Evolutionary conservation across 176 grass and related monocot genomes (phyloP).

Genomic region (Aegilops sharonensis): DNA sequence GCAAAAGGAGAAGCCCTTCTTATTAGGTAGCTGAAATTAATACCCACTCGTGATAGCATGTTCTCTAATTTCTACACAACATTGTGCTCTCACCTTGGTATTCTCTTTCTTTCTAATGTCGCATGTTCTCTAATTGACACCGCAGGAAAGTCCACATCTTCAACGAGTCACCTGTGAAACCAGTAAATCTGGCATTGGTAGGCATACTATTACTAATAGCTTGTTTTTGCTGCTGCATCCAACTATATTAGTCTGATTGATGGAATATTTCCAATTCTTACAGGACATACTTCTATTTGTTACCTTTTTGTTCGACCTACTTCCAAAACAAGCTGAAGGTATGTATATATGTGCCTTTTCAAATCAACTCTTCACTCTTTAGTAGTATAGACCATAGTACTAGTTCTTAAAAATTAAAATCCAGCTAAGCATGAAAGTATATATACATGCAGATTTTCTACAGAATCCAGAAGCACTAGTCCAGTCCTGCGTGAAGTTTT

Average conservation of each 20-base stretch:
- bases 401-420: constrained; percentile 3
- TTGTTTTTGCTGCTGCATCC: constrained; percentile 3
- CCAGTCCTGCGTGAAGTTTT: constrained; percentile 40
- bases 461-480: constrained; percentile 44
- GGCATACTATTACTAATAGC: background rate
- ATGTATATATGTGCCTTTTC: constrained; percentile 35
- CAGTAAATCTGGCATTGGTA: constrained; percentile 58
- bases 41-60: background rate
- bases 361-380: constrained; percentile 6
- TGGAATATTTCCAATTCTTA: constrained; percentile 41
- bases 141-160: constrained; percentile 62
- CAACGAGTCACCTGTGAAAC: constrained; percentile 57
- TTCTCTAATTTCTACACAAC: background rate
- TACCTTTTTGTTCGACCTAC: constrained; percentile 50
- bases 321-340: constrained; percentile 63
- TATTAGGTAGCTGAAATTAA: constrained; percentile 53
- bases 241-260: constrained; percentile 17
- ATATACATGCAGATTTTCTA: constrained; percentile 63
- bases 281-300: constrained; percentile 63
- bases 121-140: background rate
- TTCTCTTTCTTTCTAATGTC: too few relatives aligned
- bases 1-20: constrained; percentile 32
- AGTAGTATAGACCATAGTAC: background rate
- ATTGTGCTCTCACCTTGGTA: background rate
- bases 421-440: constrained; percentile 18